Evolutionary conservation across 1,284 basidiomycete species (phyloP), one percentile per base, ranked within the genome.

Genomic region (Ceratobasidium theobromae): DNA sequence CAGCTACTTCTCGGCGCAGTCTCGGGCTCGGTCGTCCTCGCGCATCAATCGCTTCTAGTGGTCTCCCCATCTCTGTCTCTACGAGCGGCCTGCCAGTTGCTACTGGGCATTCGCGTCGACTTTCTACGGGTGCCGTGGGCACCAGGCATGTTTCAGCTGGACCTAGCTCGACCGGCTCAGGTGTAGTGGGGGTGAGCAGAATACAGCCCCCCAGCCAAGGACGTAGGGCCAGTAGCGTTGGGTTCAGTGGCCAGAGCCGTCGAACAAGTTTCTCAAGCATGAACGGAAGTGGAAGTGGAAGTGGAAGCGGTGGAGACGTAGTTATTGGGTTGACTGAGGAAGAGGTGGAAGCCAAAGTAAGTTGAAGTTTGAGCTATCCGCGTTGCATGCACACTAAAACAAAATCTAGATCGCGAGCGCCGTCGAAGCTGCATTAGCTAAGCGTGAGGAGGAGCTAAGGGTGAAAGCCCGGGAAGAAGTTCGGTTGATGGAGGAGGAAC

Each of bases 311-410:
- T 30, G 53, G 66, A 27, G 49, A 43, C 60, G 33, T 41, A 53
- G 57, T 54, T 45, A 69, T 70, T 75, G 73, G 79, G n/a, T 68
- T 88, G 70, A 84, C 82, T 1, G 86, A 88, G 74, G 81, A 84
- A 71, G 87, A 89, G 64, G 86, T 91, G 67, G 84, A 89, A 70
- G 86, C 86, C 49, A 78, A 85, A 76, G 87, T 87, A 70, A 18
- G 81, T 76, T 49, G 66, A 67, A 58, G 21, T 41, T 33, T 30
- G 52, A 32, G 52, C 32, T 51, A 18, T 25, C 41, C 25, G 40
- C 12, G 14, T 16, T 14, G 51, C 27, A 21, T 30, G 23, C 49
- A 35, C 27, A 21, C 46, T 49, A 8, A 9, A 11, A 52, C 45
- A 18, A 62, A 67, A 58, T 45, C 48, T 67, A 51, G 27, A 38